A percentile compares a stretch with the other conserved stretches of the same genome.
These are phyloP conservation scores for Tagetes erecta DNA, from an alignment of 129 eudicot genomes.

Conservation along the genomic window DNA sequence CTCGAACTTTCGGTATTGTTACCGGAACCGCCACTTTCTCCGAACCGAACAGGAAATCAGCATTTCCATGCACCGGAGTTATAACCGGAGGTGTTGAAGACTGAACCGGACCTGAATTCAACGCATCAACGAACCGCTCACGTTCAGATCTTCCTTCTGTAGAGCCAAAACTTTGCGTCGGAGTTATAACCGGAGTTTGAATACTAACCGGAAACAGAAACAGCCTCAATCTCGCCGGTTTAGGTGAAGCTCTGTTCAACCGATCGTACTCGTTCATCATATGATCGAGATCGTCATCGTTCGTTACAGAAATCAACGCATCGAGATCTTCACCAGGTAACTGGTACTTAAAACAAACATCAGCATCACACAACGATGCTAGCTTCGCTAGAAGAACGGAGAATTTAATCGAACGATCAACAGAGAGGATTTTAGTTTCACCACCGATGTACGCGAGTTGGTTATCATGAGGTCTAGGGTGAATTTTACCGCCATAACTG, in stretches of 20 bases:
- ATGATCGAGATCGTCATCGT: constrained; percentile 91
- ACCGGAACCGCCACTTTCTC: constrained; percentile 51
- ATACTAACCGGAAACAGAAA: constrained; percentile 51
- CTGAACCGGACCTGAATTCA: constrained; percentile 64
- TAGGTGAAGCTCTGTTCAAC: constrained; percentile 55
- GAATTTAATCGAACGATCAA: constrained; percentile 63
- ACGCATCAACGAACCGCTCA: constrained; percentile 80
- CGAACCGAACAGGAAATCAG: constrained; percentile 72
- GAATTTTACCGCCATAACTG: constrained; percentile 93
- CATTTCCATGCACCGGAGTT: constrained; percentile 40
- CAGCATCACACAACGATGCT: constrained; percentile 44
- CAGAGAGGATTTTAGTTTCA: constrained; percentile 79
- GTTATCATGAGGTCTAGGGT: constrained; percentile 84
- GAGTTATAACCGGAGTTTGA: constrained; percentile 32
- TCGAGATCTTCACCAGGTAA: constrained; percentile 94
- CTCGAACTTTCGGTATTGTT: constrained; percentile 30
- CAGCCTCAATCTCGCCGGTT: constrained; percentile 73
- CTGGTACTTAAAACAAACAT: constrained; percentile 77
- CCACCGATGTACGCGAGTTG: constrained; percentile 81
- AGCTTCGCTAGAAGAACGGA: constrained; percentile 45
- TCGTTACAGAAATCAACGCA: constrained; percentile 88
- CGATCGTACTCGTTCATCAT: constrained; percentile 97
- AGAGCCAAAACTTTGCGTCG: constrained; percentile 60
- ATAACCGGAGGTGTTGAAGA: constrained; percentile 39
- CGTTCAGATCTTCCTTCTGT: constrained; percentile 62